Conservation (phyloP, 208 protist species). For the Acanthamoeba quina region DNA sequence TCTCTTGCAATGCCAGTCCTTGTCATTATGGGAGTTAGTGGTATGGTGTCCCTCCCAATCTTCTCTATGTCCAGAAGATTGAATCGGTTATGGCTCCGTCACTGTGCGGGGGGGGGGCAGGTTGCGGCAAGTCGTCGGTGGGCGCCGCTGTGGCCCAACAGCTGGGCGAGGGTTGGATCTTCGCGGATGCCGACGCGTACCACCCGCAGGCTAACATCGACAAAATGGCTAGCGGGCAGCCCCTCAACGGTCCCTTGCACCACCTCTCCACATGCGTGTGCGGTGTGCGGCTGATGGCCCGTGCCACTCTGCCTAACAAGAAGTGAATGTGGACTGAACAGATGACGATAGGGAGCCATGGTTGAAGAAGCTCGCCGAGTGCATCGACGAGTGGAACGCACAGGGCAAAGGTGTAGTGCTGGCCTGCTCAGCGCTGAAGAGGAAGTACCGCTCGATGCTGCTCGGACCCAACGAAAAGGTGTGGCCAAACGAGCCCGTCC, state of each 20-base stretch:
- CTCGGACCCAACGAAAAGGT: slow-evolving; percentile 12
- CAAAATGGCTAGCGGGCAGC: neutral
- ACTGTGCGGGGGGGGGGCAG: neutral
- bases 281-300: neutral
- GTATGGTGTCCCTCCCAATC: neutral
- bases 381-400: neutral
- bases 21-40: slow-evolving; percentile 4
- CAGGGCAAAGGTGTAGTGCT: slow-evolving; percentile 3
- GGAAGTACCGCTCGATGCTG: neutral
- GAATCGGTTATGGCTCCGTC: neutral
- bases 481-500: neutral
- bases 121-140: slow-evolving; percentile 32
- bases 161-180: neutral
- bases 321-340: neutral
- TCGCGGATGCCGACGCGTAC: slow-evolving; percentile 34
- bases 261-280: neutral
- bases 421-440: slow-evolving; percentile 29
- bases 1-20: neutral
- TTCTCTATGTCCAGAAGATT: neutral
- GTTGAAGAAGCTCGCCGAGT: slow-evolving; percentile 11
- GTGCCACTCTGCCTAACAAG: neutral
- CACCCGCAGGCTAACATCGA: slow-evolving; percentile 32
- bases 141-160: neutral
- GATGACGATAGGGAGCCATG: slow-evolving; percentile 22
- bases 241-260: neutral